These are phyloP conservation scores for Plasmopara muralis DNA, from an alignment of 352 stramenopile genomes.

Conservation along the genomic window DNA sequence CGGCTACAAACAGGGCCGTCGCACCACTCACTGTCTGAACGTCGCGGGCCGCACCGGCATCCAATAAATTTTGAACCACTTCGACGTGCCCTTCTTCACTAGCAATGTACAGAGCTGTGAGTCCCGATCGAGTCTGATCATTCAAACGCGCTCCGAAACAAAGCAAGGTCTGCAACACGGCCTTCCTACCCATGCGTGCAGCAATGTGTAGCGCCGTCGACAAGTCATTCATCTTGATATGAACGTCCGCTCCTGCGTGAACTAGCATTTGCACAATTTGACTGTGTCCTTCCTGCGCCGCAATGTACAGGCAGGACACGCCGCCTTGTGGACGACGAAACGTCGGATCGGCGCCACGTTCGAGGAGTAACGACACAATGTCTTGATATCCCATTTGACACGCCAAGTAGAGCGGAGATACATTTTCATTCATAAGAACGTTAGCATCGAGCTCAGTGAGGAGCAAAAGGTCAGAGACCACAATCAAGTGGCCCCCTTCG, in stretches of 20 bases:
- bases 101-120: slow-evolving; percentile 79
- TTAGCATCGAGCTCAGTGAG: slow-evolving; percentile 54
- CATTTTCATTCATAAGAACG: slow-evolving; percentile 70
- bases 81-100: slow-evolving; percentile 68
- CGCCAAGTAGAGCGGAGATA: slow-evolving; percentile 74
- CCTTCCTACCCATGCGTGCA: slow-evolving; percentile 65
- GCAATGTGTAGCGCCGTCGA: slow-evolving; percentile 77
- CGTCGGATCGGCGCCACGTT: slow-evolving; percentile 48
- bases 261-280: slow-evolving; percentile 54
- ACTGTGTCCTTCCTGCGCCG: slow-evolving; percentile 69
- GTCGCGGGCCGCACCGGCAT: slow-evolving; percentile 34
- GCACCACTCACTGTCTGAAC: slow-evolving; percentile 47
- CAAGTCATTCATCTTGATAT: slow-evolving; percentile 69
- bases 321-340: slow-evolving; percentile 56
- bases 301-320: slow-evolving; percentile 76
- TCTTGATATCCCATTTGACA: slow-evolving; percentile 77
- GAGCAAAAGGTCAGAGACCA: slow-evolving; percentile 60
- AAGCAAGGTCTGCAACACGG: slow-evolving; percentile 45
- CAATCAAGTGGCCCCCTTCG: slow-evolving; percentile 56
- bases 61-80: slow-evolving; percentile 57
- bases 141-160: slow-evolving; percentile 47
- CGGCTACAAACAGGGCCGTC: slow-evolving; percentile 69
- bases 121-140: slow-evolving; percentile 68
- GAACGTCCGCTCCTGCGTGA: slow-evolving; percentile 37
- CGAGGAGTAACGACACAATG: slow-evolving; percentile 53